Evolutionary conservation across 257 asterid species (phyloP), one percentile per base, ranked within the genome.

Genomic region (Solanum sejunctum): DNA sequence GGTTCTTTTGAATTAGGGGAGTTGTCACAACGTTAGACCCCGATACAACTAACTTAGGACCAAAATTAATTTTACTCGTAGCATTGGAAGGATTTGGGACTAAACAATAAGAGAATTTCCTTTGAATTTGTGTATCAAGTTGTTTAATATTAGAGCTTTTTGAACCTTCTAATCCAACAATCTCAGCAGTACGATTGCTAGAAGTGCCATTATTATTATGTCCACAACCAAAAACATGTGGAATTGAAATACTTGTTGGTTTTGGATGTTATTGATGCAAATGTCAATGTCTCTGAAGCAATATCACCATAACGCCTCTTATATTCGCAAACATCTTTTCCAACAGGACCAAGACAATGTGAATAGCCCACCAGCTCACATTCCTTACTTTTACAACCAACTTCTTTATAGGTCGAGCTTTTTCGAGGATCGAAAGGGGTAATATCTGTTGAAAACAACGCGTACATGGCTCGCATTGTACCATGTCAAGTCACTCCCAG

Each of bases 401-500:
- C 18, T 0, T 7, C 43, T 54, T 84, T 36, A 75, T 85, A 92
- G 4, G 92, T 69, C 0, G 63, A 61, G 7, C 92, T 87, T 7
- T 83, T 79, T 0, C 11, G 5, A 0, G 93, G 92, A 66, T 93
- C 87, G 45, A 93, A 2, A 91, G 45, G 0, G 96, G 96, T 20
- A 85, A 66, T 0, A 8, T 81, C 84, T 92, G 96, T 5, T 86
- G n/a, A 90, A 81, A 92, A 86, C 96, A 92, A 0, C 23, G 7
- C 0, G 20, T 11, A 85, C 96, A 92, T 6, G 96, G 95, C 57
- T 52, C 6, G 89, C 96, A 93, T 41, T 92, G 97, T 4, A 91
- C 97, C 97, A 92, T 0, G 91, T 80, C 28, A 93, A 56, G n/a
- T 93, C 96, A 70, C 96, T 92, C 1, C 98, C 98, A 0, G 96